These are phyloP conservation scores for Didymella pomorum DNA, from an alignment of 2,329 filamentous ascomycete species.

Conservation along the genomic window DNA sequence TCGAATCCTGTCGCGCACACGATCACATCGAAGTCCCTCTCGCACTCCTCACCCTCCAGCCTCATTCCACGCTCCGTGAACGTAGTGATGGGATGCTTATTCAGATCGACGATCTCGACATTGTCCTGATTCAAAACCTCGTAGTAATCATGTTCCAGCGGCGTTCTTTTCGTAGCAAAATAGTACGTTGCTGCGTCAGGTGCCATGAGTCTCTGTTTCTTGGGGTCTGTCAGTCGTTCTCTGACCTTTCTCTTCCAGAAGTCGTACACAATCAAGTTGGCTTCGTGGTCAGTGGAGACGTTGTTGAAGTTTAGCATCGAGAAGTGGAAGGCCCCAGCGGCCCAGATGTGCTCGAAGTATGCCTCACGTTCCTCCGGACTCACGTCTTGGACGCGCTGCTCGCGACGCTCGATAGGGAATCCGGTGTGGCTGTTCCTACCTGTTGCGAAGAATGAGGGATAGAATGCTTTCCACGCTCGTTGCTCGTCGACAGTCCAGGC, in stretches of 20 bases:
- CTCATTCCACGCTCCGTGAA: constrained; percentile 61
- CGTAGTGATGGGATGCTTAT: constrained; percentile 50
- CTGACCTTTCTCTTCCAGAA: constrained; percentile 58
- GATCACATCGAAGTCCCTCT: constrained; percentile 63
- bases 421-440: constrained; percentile 25
- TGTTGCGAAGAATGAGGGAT: constrained; percentile 27
- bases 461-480: constrained; percentile 36
- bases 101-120: constrained; percentile 57
- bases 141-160: constrained; percentile 51
- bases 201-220: constrained; percentile 52
- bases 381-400: constrained; percentile 23
- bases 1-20: constrained; percentile 58
- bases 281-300: constrained; percentile 44
- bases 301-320: constrained; percentile 45
- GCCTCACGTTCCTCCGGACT: constrained; percentile 29
- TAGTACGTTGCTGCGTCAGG: constrained; percentile 52
- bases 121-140: constrained; percentile 54
- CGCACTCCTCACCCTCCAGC: constrained; percentile 56
- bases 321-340: constrained; percentile 52
- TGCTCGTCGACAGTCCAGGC: constrained; percentile 32
- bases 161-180: constrained; percentile 53
- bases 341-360: constrained; percentile 37
- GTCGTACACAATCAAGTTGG: constrained; percentile 53
- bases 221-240: constrained; percentile 48
- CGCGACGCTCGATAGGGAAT: constrained; percentile 27